phyloP scores from a whole-genome alignment of 768 basidiomycete species.

The Sistotremastrum niveocremeum region DNA sequence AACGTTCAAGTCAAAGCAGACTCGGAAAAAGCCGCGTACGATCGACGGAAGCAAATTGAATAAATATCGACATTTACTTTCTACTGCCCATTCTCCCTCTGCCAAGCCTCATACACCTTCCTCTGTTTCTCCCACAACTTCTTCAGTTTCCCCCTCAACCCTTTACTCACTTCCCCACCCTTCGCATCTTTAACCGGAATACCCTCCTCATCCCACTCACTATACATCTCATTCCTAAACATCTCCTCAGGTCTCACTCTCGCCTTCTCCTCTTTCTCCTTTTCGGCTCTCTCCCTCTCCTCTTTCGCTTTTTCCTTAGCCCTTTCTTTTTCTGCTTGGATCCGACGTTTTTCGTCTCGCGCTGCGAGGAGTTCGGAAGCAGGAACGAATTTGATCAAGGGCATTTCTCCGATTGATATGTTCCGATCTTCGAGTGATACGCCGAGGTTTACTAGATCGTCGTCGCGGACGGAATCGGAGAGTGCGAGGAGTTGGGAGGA shows the following conservation, averaged over 20 bases:
- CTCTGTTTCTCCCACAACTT: too few species aligned
- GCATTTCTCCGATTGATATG: constrained; percentile 29
- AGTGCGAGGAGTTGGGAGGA: constrained; percentile 59
- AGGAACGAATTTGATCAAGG: constrained; percentile 77
- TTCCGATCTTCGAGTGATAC: constrained; percentile 96
- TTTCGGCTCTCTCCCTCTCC: background rate
- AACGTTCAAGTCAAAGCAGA: too few species aligned
- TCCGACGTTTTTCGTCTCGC: constrained; percentile 62
- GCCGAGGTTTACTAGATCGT: constrained; percentile 83
- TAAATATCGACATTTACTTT: too few species aligned
- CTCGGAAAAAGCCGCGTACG: too few species aligned
- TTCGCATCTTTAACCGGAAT: background rate
- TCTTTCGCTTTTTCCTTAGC: background rate
- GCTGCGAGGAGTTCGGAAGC: constrained; percentile 69
- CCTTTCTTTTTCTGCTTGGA: background rate
- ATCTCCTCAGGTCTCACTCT: background rate
- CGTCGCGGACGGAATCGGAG: constrained; percentile 82
- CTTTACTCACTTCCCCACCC: background rate
- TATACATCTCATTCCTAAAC: background rate
- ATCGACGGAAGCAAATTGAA: too few species aligned
- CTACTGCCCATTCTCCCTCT: too few species aligned
- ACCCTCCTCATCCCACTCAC: background rate
- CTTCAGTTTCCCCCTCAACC: too few species aligned
- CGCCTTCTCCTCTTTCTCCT: background rate
- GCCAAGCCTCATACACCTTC: too few species aligned